Evolutionary conservation across 805 yeast genomes (phyloP).

Genomic region (Lachancea meyersii): DNA sequence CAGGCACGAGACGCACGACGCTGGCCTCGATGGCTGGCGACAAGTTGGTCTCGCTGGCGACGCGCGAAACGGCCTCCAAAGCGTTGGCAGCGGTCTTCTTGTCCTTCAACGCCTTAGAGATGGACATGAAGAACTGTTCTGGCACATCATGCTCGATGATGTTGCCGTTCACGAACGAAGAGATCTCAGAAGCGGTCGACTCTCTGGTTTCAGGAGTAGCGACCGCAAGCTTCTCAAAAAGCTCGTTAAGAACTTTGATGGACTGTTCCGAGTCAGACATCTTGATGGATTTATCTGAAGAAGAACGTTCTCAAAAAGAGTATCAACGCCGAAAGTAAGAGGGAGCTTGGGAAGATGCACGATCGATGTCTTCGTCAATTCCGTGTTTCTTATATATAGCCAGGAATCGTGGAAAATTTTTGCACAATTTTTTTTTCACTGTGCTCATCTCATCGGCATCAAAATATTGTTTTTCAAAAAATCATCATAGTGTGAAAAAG

Average conservation of each 20-base stretch:
- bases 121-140: slow-evolving; percentile 71
- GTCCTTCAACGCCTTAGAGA: slow-evolving; percentile 68
- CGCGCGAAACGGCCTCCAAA: slow-evolving; percentile 75
- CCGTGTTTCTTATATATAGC: not conserved
- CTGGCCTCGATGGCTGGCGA: slow-evolving; percentile 95
- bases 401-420: slow-evolving; percentile 1
- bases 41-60: slow-evolving; percentile 72
- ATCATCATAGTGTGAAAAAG: too few species aligned
- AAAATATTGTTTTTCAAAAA: not conserved
- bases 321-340: not conserved
- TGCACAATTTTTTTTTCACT: slow-evolving; percentile 3
- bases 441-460: slow-evolving; percentile 7
- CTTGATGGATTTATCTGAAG: not conserved
- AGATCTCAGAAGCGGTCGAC: slow-evolving; percentile 80
- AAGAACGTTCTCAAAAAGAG: not conserved
- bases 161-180: slow-evolving; percentile 91
- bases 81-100: slow-evolving; percentile 82
- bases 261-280: slow-evolving; percentile 46
- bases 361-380: not conserved
- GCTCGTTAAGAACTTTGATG: slow-evolving; percentile 79
- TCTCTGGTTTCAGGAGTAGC: slow-evolving; percentile 79
- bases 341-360: not conserved
- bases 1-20: slow-evolving; percentile 70
- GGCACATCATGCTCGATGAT: slow-evolving; percentile 99
- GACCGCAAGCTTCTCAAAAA: slow-evolving; percentile 85